Conservation (phyloP, 345 rosid species). For the Dipteronia dyeriana region DNA sequence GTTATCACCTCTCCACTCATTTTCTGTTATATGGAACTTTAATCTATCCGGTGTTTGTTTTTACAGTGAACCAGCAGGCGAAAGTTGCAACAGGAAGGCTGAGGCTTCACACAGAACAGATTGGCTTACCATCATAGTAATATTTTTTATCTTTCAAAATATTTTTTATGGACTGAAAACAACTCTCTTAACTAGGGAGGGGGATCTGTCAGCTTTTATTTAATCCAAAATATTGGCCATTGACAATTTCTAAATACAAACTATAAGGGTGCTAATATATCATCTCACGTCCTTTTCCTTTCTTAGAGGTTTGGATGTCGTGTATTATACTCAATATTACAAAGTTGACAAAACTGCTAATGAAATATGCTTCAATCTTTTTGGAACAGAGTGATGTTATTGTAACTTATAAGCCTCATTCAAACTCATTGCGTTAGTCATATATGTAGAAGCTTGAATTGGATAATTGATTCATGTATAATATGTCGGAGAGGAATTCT, state of each 20-base stretch:
- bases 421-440: background rate
- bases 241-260: background rate
- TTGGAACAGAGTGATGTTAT: background rate
- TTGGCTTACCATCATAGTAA: slow-evolving; percentile 96
- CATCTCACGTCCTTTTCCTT: background rate
- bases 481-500: background rate
- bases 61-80: slow-evolving; percentile 91
- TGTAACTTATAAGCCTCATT: background rate
- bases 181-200: background rate
- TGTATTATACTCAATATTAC: background rate
- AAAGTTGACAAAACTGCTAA: background rate
- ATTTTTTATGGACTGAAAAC: background rate
- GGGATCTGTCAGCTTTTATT: background rate
- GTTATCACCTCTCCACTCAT: background rate
- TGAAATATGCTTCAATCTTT: background rate
- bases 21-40: background rate
- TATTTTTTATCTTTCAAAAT: slow-evolving; percentile 9
- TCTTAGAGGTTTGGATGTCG: background rate
- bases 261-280: background rate
- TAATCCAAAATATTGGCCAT: background rate
- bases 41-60: slow-evolving; percentile 12
- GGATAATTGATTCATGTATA: background rate
- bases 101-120: slow-evolving; percentile 82
- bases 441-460: background rate
- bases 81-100: slow-evolving; percentile 81